A percentile compares a stretch with the other conserved stretches of the same genome.
Conservation (phyloP, 1,284 basidiomycete genomes). For the Apiotrichum akiyoshidainum region DNA sequence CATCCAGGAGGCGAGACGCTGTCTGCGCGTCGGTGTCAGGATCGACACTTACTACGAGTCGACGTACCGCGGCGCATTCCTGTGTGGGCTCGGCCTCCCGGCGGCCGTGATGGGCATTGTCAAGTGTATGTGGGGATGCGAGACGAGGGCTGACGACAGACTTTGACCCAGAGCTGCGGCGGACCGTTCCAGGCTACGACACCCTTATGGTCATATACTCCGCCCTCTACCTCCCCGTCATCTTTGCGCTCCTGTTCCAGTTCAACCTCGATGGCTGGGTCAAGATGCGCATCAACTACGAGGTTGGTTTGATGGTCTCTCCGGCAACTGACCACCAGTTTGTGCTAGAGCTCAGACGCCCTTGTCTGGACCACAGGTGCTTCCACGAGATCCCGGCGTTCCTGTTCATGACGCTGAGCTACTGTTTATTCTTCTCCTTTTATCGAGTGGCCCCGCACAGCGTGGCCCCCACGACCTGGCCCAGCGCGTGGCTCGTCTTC, state of each 20-base stretch:
- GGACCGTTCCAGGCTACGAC: constrained; percentile 65
- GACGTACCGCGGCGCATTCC: constrained; percentile 69
- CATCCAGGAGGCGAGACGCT: constrained; percentile 68
- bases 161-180: constrained; percentile 59
- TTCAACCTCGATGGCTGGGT: constrained; percentile 80
- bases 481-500: constrained; percentile 76
- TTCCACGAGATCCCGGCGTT: constrained; percentile 82
- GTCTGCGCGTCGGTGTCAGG: constrained; percentile 60
- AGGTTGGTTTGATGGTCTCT: neutral
- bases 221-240: constrained; percentile 66
- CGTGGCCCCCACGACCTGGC: constrained; percentile 66
- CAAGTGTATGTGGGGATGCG: constrained; percentile 56
- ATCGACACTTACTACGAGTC: constrained; percentile 70
- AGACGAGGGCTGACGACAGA: constrained; percentile 52
- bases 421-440: constrained; percentile 84
- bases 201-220: constrained; percentile 75
- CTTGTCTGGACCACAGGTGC: constrained; percentile 71
- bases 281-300: constrained; percentile 58
- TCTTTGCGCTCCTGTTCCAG: constrained; percentile 75
- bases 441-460: constrained; percentile 57
- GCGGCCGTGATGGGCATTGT: constrained; percentile 67
- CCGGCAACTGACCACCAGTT: constrained; percentile 67
- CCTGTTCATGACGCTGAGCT: constrained; percentile 68
- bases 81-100: constrained; percentile 72
- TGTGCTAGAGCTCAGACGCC: constrained; percentile 84